These are phyloP conservation scores for Coemansia sp. DNA, from an alignment of 192 early-diverging fungal genomes.

Conservation along the genomic window DNA sequence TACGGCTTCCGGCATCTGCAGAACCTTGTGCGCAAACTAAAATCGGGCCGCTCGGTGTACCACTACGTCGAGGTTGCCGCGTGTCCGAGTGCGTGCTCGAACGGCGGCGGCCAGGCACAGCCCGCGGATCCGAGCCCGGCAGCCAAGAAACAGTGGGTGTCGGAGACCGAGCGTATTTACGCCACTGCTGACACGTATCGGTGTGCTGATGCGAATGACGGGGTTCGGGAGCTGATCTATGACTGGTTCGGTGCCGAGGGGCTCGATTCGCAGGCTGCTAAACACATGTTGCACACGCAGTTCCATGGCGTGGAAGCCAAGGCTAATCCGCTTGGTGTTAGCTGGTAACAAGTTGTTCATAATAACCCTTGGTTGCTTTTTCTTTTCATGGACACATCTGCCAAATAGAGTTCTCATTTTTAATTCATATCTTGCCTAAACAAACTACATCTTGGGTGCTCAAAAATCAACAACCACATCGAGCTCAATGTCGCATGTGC, in stretches of 20 bases:
- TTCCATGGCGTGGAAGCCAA: constrained; percentile 82
- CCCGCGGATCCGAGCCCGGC: constrained; percentile 48
- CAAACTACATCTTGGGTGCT: too few species aligned
- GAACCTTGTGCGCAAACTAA: constrained; percentile 96
- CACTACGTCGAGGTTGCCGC: constrained; percentile 98
- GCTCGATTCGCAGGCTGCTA: constrained; percentile 59
- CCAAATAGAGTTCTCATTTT: too few species aligned
- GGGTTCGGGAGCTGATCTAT: constrained; percentile 62
- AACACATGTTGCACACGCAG: constrained; percentile 67
- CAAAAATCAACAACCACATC: too few species aligned
- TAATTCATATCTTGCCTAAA: too few species aligned
- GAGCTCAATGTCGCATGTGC: too few species aligned
- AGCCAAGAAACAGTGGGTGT: constrained; percentile 74
- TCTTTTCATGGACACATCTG: too few species aligned
- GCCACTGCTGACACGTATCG: too few species aligned
- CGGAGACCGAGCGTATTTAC: constrained; percentile 67
- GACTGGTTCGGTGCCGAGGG: constrained; percentile 77
- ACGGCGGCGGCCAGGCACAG: constrained; percentile 95
- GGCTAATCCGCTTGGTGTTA: constrained; percentile 74
- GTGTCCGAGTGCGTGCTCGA: constrained; percentile 95
- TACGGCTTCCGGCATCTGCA: constrained; percentile 99
- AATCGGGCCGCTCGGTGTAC: constrained; percentile 69
- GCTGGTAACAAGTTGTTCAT: too few species aligned
- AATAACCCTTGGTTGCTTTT: too few species aligned
- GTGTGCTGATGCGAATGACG: constrained; percentile 49